phyloP scores from a whole-genome alignment of 2,329 filamentous ascomycete genomes.

The Aureobasidium sp. region DNA sequence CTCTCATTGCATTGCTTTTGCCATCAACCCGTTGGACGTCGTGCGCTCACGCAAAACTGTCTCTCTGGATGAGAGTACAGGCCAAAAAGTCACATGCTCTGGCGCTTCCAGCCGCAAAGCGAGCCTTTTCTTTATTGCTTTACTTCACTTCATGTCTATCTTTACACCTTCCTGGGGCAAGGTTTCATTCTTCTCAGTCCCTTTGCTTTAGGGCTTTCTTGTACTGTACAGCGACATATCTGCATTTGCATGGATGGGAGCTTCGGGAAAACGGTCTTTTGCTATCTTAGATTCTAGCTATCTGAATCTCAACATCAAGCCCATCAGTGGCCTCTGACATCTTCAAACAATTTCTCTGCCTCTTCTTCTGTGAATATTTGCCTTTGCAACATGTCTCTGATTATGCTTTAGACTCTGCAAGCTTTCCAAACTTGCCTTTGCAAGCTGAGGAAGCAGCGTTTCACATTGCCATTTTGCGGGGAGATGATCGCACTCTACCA shows the following conservation, averaged over 20 bases:
- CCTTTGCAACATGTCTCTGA: background rate
- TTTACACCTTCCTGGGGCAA: slow-evolving; percentile 3
- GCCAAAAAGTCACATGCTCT: background rate
- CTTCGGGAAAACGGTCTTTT: slow-evolving; percentile 7
- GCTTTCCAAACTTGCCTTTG: background rate
- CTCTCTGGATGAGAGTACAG: background rate
- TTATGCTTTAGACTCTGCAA: background rate
- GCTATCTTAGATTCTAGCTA: background rate
- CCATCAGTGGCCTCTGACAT: slow-evolving; percentile 2
- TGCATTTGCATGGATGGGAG: slow-evolving; percentile 9
- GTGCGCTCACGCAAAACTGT: background rate
- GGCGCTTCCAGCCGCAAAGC: background rate
- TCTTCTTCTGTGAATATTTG: background rate
- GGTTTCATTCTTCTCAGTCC: background rate
- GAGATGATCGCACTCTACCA: background rate
- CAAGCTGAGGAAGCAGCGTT: background rate
- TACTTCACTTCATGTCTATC: slow-evolving; percentile 11
- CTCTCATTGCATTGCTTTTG: slow-evolving; percentile 18
- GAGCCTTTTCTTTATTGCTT: slow-evolving; percentile 1
- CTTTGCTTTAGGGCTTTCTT: background rate
- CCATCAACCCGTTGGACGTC: slow-evolving; percentile 9
- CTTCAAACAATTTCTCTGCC: background rate
- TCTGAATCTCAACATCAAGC: slow-evolving; percentile 2
- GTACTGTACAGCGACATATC: slow-evolving; percentile 3
- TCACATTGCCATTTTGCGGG: background rate